Evolutionary conservation across 192 early-diverging fungal species (phyloP), one percentile per base, ranked within the genome.

Genomic region (Podila minutissima): DNA sequence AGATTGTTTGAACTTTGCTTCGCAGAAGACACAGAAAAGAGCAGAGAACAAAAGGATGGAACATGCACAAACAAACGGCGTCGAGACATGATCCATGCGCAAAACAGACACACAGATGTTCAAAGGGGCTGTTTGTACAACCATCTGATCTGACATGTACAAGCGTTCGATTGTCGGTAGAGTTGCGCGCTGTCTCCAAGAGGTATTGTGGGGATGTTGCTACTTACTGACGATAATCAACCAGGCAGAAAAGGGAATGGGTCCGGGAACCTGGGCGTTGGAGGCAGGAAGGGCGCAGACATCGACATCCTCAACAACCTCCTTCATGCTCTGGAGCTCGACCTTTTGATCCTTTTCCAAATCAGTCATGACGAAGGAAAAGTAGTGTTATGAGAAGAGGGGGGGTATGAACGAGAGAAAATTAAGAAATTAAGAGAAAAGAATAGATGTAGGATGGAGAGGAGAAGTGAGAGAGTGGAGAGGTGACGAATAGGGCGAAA

Each of bases 11-110:
- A 41, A 12, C 38, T 12, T 41, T 41, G 38, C 38, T 41, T 41
- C 11, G 38, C 38, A 46, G 35, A 86, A 49, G 31, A 84, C 60
- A 8, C 77, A 69, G 55, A 74, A 85, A 41, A 82, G 64, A 6
- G 84, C 19, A 55, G 10, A 26, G n/a, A 55, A 20, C 9, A 55
- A 55, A 22, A 24, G 0, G 19, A 7, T 3, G 24, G 35, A 37
- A 55, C 17, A 55, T 2, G 24, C 5, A 55, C 53, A 55, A 55
- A 55, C 53, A 55, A 55, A 55, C 24, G 53, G 53, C 19, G 24
- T 55, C 53, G 24, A 26, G 24, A 26, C 53, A 55, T 55, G 53
- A 55, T 55, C 53, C 53, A 55, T 55, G 53, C 53, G 13, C 41
- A 46, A 46, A 12, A 46, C 41, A 46, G 41, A 46, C 11, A 46